Base-by-base conservation (phyloP, 352 stramenopile species). In the Phytophthora cryptogea region DNA sequence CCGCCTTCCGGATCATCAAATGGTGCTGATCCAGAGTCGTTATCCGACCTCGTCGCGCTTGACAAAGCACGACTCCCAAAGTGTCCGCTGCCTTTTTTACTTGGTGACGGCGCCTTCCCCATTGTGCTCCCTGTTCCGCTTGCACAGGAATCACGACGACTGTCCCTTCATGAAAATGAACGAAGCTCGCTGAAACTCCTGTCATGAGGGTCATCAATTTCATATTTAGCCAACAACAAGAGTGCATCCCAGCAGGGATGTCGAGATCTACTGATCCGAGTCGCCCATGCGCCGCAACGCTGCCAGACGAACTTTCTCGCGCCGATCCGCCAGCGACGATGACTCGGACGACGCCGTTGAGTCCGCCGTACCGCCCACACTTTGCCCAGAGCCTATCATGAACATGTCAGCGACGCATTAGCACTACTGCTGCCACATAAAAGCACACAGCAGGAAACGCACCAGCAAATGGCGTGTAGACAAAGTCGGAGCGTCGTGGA, bases 391-490 rank as follows among this genome's bases (percentile, higher is more conserved):
- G 8, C 80, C 83, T 91, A 13, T 14, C 11, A 20, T 27, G 8
- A 44, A 7, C 47, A 14, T 9, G 4, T 31, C n/a, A 43, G 20
- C 20, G 20, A 23, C 20, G 1, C 16, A 16, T 39, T 39, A 39
- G 33, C 33, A 39, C 33, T 16, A 8, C 32, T 4, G 32, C 26
- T n/a, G 36, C 10, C 10, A 35, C 23, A 33, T 26, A n/a, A 42
- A 8, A 11, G 36, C 17, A 11, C 28, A 27, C 6, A 30, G 30
- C 16, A 51, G 45, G 17, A 54, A 51, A 63, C 68, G 27, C 52
- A 88, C 83, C 83, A 30, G 79, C 78, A 63, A 92, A 92, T 16
- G 81, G 66, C 4, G 68, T 65, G 63, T 92, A 92, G 46, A 72
- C 51, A 27, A 70, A 66, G 43, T 78, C 64, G 2, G 74, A 74